phyloP scores from a whole-genome alignment of 2,329 filamentous ascomycete species.

The Colletotrichum caudatum region DNA sequence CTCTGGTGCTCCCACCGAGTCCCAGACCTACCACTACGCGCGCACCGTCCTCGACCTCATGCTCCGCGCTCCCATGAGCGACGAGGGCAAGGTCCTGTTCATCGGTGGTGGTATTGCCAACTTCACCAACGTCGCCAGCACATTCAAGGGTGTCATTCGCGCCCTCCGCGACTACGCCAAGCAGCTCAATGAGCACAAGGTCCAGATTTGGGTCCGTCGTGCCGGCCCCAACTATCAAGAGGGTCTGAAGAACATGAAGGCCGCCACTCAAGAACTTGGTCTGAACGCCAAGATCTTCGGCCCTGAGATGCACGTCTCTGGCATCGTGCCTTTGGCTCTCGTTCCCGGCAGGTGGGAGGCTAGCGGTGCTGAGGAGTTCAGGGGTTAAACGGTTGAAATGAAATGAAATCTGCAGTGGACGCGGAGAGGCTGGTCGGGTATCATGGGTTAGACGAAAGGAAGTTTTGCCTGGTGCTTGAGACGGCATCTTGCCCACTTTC shows the following conservation, averaged over 20 bases:
- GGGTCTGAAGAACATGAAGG: slow-evolving; percentile 99
- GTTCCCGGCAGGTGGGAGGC: slow-evolving; percentile 73
- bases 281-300: slow-evolving; percentile 76
- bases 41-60: slow-evolving; percentile 97
- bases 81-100: slow-evolving; percentile 98
- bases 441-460: slow-evolving; percentile 37
- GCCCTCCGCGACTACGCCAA: slow-evolving; percentile 91
- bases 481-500: slow-evolving; percentile 41
- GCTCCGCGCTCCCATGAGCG: slow-evolving; percentile 86
- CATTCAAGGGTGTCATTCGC: slow-evolving; percentile 99
- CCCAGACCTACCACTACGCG: slow-evolving; percentile 99
- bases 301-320: slow-evolving; percentile 94
- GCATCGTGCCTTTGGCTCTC: slow-evolving; percentile 94
- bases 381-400: slow-evolving; percentile 56
- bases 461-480: slow-evolving; percentile 41
- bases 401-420: slow-evolving; percentile 33
- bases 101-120: slow-evolving; percentile 99
- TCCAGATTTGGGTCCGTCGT: slow-evolving; percentile 94
- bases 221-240: slow-evolving; percentile 99
- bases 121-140: slow-evolving; percentile 99
- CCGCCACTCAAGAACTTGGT: slow-evolving; percentile 91
- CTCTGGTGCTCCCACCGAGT: slow-evolving; percentile 98
- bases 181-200: slow-evolving; percentile 93
- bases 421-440: slow-evolving; percentile 27
- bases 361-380: slow-evolving; percentile 72